These are phyloP conservation scores for Xylariaceae sp. DNA, from an alignment of 2,329 filamentous ascomycete species.

Conservation along the genomic window DNA sequence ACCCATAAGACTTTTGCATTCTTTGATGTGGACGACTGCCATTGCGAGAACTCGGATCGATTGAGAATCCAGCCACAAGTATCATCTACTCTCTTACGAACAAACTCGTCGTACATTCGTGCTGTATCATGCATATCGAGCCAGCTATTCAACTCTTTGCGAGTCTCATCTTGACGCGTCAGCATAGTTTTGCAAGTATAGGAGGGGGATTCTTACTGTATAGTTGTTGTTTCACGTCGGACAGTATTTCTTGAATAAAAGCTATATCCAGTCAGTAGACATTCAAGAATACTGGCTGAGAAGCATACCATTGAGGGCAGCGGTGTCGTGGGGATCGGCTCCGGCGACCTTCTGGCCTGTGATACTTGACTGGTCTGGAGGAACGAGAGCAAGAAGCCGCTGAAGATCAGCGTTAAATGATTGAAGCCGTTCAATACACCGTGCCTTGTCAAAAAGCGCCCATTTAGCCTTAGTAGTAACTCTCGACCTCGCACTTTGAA, in stretches of 20 bases:
- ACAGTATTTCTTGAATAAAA: background rate
- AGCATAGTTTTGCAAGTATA: background rate
- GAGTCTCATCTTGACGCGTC: constrained; percentile 2
- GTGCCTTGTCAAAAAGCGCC: constrained; percentile 7
- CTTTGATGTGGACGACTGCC: constrained; percentile 14
- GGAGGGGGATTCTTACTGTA: background rate
- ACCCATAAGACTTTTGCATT: constrained; percentile 30
- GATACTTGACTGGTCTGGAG: background rate
- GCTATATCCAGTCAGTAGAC: background rate
- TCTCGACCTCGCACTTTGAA: background rate
- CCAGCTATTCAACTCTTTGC: background rate
- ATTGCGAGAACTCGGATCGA: constrained; percentile 12
- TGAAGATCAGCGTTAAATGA: constrained; percentile 1
- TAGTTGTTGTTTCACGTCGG: constrained; percentile 1
- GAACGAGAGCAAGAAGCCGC: constrained; percentile 5
- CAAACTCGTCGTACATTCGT: constrained; percentile 19
- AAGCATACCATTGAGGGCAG: background rate
- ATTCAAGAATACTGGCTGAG: background rate
- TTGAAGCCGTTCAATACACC: background rate
- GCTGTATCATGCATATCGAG: background rate
- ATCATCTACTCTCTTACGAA: constrained; percentile 18
- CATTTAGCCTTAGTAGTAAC: background rate
- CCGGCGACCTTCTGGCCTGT: background rate
- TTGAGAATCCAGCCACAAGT: constrained; percentile 31
- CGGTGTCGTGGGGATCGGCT: background rate